These are phyloP conservation scores for Carallia pectinifolia DNA, from an alignment of 345 rosid genomes.

Conservation along the genomic window DNA sequence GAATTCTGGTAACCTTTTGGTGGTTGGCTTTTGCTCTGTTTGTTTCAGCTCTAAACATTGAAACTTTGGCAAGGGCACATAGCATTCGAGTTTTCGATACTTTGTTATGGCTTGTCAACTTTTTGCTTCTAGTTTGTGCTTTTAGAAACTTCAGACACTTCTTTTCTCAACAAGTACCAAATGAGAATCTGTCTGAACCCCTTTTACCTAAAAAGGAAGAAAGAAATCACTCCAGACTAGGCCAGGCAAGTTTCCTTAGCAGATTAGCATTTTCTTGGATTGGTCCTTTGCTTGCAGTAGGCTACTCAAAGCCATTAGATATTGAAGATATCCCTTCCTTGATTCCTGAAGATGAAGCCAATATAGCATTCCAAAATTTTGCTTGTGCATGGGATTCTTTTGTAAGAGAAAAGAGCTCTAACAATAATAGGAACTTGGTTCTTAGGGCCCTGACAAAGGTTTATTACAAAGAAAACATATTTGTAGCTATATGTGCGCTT, in stretches of 20 bases:
- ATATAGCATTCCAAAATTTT: constrained; percentile 21
- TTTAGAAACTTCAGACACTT: constrained; percentile 36
- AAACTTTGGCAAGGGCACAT: constrained; percentile 29
- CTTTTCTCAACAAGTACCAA: constrained; percentile 15
- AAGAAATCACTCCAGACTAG: constrained; percentile 9
- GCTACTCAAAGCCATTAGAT: constrained; percentile 25
- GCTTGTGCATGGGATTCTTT: constrained; percentile 9
- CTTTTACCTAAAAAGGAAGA: constrained; percentile 29
- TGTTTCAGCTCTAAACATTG: constrained; percentile 42
- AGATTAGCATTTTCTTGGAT: constrained; percentile 34
- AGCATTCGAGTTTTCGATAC: constrained; percentile 36
- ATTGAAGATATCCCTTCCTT: constrained; percentile 32
- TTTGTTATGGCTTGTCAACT: constrained; percentile 45
- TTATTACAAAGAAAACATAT: constrained; percentile 18
- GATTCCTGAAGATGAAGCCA: constrained; percentile 23
- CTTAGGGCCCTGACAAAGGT: constrained; percentile 10
- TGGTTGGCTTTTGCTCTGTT: constrained; percentile 58
- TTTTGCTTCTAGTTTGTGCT: constrained; percentile 56
- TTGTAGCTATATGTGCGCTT: constrained; percentile 24
- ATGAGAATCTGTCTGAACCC: constrained; percentile 42
- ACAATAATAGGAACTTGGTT: constrained; percentile 8
- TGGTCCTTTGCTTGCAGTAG: constrained; percentile 25
- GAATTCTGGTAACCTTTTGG: constrained; percentile 51
- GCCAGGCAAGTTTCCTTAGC: constrained; percentile 17
- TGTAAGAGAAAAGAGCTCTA: neutral